Conservation (phyloP, 495 filamentous ascomycete species). For the Penicillium lividum region DNA sequence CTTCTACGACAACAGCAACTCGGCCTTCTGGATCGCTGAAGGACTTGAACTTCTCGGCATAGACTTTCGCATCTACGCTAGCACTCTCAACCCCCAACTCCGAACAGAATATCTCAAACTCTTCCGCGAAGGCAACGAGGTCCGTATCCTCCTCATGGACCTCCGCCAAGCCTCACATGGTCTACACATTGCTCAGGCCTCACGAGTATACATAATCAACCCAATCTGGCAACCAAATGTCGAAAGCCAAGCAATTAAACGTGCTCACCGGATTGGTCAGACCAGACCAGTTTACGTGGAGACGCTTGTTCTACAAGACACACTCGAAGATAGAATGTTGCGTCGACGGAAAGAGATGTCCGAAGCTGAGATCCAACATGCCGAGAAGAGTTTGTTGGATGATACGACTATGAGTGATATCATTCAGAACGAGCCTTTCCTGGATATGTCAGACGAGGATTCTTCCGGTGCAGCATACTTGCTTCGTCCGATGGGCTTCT, state of each 20-base stretch:
- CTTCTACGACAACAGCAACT: conserved; percentile 88
- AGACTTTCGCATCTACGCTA: conserved; percentile 81
- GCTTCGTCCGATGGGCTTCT: conserved; percentile 33
- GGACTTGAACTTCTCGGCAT: conserved; percentile 77
- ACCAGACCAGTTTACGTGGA: conserved; percentile 79
- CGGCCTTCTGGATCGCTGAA: conserved; percentile 80
- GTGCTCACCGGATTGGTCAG: conserved; percentile 87
- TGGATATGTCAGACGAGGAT: conserved; percentile 54
- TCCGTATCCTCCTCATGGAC: conserved; percentile 85
- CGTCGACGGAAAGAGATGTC: conserved; percentile 75
- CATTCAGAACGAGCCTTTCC: conserved; percentile 69
- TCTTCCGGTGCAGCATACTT: conserved; percentile 28
- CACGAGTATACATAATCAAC: conserved; percentile 87
- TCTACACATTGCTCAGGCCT: conserved; percentile 78
- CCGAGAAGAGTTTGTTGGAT: conserved; percentile 69
- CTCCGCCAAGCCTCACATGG: conserved; percentile 84
- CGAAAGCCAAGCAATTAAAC: conserved; percentile 89
- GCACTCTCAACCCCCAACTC: conserved; percentile 58
- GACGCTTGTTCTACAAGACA: conserved; percentile 78
- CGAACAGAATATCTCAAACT: conserved; percentile 71
- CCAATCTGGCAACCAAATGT: conserved; percentile 84
- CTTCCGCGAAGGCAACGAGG: conserved; percentile 66
- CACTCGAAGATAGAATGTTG: conserved; percentile 84
- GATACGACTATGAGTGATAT: conserved; percentile 76
- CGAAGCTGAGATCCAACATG: conserved; percentile 66